phyloP scores from a whole-genome alignment of 2,329 filamentous ascomycete species.

The Leptographium flavum region DNA sequence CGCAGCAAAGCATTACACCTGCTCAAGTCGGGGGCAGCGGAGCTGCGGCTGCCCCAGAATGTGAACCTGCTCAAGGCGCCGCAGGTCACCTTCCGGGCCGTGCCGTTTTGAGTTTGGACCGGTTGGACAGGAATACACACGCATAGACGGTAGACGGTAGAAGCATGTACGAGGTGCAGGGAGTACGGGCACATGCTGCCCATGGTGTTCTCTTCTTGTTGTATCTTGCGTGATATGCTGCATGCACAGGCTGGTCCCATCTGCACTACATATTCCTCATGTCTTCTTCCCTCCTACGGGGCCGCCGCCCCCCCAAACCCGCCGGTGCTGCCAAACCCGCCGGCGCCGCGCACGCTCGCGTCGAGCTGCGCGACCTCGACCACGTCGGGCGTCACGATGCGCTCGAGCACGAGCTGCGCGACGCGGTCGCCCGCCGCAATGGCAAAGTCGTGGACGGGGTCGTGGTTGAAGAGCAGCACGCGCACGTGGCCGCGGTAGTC shows the following conservation, averaged over 20 bases:
- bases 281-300: not conserved
- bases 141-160: too few relatives aligned
- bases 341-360: conserved; percentile 78
- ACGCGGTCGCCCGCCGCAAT: conserved; percentile 79
- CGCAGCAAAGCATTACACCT: conserved; percentile 48
- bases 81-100: conserved; percentile 45
- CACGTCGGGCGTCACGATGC: conserved; percentile 87
- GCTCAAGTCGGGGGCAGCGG: conserved; percentile 67
- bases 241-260: too few relatives aligned
- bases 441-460: conserved; percentile 57
- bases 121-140: not conserved
- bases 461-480: conserved; percentile 88
- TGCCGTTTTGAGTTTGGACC: conserved; percentile 25
- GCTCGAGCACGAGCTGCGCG: conserved; percentile 86
- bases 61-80: conserved; percentile 54
- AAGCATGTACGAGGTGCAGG: not conserved
- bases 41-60: conserved; percentile 72
- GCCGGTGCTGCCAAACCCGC: conserved; percentile 85
- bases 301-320: conserved; percentile 6
- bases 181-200: too few relatives aligned
- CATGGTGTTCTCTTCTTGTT: too few relatives aligned
- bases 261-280: too few relatives aligned
- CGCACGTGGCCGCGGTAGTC: conserved; percentile 93
- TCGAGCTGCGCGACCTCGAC: conserved; percentile 79
- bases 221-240: too few relatives aligned